Evolutionary conservation across 768 basidiomycete genomes (phyloP).

Genomic region (Tremella mesenterica): DNA sequence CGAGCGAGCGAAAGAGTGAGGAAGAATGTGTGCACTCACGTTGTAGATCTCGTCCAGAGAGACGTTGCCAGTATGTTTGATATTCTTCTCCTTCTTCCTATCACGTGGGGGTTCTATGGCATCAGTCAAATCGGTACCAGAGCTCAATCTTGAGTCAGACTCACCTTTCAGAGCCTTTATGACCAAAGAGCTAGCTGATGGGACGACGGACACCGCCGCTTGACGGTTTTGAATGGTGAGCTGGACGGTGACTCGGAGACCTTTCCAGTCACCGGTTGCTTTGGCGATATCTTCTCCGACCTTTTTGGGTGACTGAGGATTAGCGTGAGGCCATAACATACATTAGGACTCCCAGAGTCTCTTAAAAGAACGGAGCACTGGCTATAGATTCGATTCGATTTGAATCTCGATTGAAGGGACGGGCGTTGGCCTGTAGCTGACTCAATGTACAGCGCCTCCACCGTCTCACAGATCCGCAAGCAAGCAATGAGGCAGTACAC

Average conservation of each 20-base stretch:
- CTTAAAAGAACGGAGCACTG: neutral
- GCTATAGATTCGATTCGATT: too few species aligned
- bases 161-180: slow-evolving; percentile 95
- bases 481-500: too few species aligned
- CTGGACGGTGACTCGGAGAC: slow-evolving; percentile 97
- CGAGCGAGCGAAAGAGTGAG: neutral
- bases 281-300: slow-evolving; percentile 99
- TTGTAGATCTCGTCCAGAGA: slow-evolving; percentile 85
- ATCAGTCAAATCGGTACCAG: too few species aligned
- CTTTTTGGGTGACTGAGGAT: slow-evolving; percentile 88
- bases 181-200: slow-evolving; percentile 92
- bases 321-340: neutral
- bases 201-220: slow-evolving; percentile 91
- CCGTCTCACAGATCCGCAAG: too few species aligned
- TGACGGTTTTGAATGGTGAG: slow-evolving; percentile 99
- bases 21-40: slow-evolving; percentile 22
- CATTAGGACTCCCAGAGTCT: neutral
- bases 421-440: too few species aligned
- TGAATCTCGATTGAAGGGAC: too few species aligned
- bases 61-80: slow-evolving; percentile 94
- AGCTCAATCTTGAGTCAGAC: slow-evolving; percentile 28
- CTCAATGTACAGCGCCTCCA: too few species aligned
- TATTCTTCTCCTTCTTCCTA: slow-evolving; percentile 99
- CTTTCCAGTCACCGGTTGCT: slow-evolving; percentile 96
- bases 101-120: slow-evolving; percentile 90